Evolutionary conservation across 208 protist species (phyloP).

Genomic region (Spongospora subterranea): DNA sequence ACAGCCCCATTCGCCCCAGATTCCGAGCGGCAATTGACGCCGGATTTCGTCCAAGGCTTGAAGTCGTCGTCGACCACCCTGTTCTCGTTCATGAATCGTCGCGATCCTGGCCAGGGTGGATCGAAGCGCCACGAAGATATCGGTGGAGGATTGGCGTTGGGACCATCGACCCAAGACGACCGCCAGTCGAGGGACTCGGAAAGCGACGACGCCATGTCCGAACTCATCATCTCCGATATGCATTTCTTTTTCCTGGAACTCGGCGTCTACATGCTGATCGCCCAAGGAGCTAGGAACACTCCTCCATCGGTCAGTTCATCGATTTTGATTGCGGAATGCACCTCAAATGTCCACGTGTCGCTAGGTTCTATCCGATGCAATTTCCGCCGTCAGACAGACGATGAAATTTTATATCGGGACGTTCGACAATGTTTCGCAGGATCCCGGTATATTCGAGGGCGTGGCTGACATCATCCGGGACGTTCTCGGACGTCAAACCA

Average conservation of each 20-base stretch:
- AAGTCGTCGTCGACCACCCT: conserved; percentile 12
- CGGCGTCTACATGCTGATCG: conserved; percentile 30
- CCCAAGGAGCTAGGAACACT: not conserved
- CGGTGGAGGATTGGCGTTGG: too few species aligned
- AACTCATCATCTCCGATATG: not conserved
- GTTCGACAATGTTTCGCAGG: conserved; percentile 53
- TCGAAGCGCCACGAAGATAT: too few species aligned
- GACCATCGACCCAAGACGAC: too few species aligned
- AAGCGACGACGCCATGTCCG: not conserved
- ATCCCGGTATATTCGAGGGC: not conserved
- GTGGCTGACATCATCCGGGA: conserved; percentile 2
- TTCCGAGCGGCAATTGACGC: not conserved
- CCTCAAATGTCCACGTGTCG: not conserved
- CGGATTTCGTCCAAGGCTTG: not conserved
- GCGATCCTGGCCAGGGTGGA: not conserved
- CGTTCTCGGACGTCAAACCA: not conserved
- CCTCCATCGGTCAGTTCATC: conserved; percentile 21
- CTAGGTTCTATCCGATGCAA: not conserved
- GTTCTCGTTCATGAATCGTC: conserved; percentile 17
- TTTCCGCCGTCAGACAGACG: conserved; percentile 10
- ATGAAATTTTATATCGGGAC: conserved; percentile 6
- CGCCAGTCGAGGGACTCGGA: not conserved
- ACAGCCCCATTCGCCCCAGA: not conserved
- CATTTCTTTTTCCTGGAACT: not conserved
- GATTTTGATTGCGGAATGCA: too few species aligned